phyloP scores from a whole-genome alignment of 768 basidiomycete species.

The Mrakia hoshinonis region DNA sequence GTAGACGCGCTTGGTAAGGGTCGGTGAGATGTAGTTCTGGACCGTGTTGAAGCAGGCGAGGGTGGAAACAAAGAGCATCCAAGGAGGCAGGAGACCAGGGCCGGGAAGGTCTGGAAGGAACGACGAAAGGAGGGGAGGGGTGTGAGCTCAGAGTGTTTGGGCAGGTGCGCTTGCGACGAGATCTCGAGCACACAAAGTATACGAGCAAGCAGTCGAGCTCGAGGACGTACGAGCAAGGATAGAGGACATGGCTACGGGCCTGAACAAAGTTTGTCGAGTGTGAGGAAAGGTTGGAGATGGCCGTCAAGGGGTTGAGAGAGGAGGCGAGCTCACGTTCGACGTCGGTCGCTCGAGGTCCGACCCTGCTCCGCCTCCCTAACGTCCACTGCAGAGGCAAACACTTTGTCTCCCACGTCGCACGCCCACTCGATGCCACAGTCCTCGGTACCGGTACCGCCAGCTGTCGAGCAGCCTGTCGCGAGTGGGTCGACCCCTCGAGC shows the following conservation, averaged over 20 bases:
- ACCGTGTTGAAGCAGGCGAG: constrained; percentile 75
- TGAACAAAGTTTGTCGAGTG: too few species aligned
- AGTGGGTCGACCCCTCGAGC: background rate
- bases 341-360: too few species aligned
- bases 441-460: background rate
- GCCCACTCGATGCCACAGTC: background rate
- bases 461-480: background rate
- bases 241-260: background rate
- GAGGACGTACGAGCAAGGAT: background rate
- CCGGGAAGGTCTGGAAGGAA: constrained; percentile 38
- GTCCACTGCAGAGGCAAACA: background rate
- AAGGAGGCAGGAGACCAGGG: constrained; percentile 66
- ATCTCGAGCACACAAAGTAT: background rate
- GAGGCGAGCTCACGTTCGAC: background rate
- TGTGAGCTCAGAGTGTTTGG: background rate
- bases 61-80: constrained; percentile 73
- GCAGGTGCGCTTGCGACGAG: background rate
- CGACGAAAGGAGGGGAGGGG: too few species aligned
- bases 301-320: background rate
- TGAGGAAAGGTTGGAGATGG: background rate
- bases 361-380: too few species aligned
- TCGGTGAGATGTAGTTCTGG: constrained; percentile 71
- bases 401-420: background rate
- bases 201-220: too few species aligned
- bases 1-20: constrained; percentile 71